Base-by-base conservation (phyloP, 2,329 filamentous ascomycete species). In the Aureobasidium subglaciale region DNA sequence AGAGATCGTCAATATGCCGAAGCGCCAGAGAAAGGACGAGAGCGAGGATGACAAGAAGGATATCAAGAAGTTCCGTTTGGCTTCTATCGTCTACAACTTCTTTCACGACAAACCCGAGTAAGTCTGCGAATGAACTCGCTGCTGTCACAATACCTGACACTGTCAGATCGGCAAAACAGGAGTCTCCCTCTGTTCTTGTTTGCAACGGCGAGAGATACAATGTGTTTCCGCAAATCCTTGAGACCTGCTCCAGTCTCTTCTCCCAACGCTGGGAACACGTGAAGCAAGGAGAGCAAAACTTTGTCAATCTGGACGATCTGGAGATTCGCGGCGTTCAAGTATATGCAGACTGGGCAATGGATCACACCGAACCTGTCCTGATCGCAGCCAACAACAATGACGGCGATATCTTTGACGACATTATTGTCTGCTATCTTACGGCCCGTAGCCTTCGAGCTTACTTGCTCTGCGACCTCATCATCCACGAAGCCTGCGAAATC, bases 21-120 rank as follows among this genome's bases (percentile, higher is more conserved):
- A 53, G 4, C 35, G 37, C 5, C 34, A 54, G 40, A 40, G 30
- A 29, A 38, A 18, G n/a, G 6, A 10, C n/a, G 13, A 18, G n/a
- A 24, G 4, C 3, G 20, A 35, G 20, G 22, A 37, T 6, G 29
- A 52, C 1, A 42, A 54, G 29, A 15, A 37, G 13, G 9, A 35
- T 1, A 20, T 29, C 20, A 43, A 54, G 13, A 43, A 35, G 22
- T 3, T n/a, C 11, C 15, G 30, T 4, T 32, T 13, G 6, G 9
- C 15, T 6, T 16, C 16, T 9, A 2, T 18, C 2, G 9, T 13
- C 13, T 25, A 54, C 15, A 40, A 54, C 10, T 54, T 54, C 10
- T 43, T 54, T 22, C 50, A 42, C 15, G 40, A 54, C 22, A 43
- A 42, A 15, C 38, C 50, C 9, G 38, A 43, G 50, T 54, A 34